Evolutionary conservation across 805 yeast genomes (phyloP), one percentile per base, ranked within the genome.

Genomic region (Zygotorulaspora florentina): DNA sequence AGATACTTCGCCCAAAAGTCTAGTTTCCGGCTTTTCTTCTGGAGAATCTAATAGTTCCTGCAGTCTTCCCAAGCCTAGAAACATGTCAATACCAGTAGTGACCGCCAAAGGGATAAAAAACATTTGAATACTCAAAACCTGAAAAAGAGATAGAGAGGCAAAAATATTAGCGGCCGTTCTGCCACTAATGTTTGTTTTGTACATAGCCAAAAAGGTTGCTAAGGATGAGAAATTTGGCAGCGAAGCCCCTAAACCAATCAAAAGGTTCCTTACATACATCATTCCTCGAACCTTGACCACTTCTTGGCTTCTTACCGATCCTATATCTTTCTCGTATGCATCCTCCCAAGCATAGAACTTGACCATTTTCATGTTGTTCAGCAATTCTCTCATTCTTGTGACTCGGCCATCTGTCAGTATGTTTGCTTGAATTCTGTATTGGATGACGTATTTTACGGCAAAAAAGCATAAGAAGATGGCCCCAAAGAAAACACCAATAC

Each of bases 271-370:
- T 25, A 79, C 62, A 35, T 81, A 70, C 57, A 85, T 90, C 71
- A 87, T 77, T 43, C 67, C 70, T 51, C 80, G 74, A 48, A 90
- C 75, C 41, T 72, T 69, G 3, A 58, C 54, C 76, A 86, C 81
- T 66, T 89, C 97, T 16, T 69, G 59, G 0, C 60, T 56, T 61
- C 97, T 77, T 23, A 78, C 71, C 10, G 70, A 73, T 12, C 77
- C 58, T 29, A 90, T 75, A 42, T 74, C 69, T 8, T 73, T 63
- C 43, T 73, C 73, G 61, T 87, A 90, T 0, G 96, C 89, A 27
- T 72, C 73, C 66, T 90, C 97, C 96, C 96, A 90, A 1, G 95
- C 86, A 62, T 89, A 90, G 62, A 77, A 85, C 68, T 90, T 90
- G 64, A 90, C 86, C 70, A 84, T 76, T 59, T 85, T 87, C 74